Evolutionary conservation across 1,284 basidiomycete species (phyloP), one percentile per base, ranked within the genome.

Genomic region (Ustilago shanxiensis): DNA sequence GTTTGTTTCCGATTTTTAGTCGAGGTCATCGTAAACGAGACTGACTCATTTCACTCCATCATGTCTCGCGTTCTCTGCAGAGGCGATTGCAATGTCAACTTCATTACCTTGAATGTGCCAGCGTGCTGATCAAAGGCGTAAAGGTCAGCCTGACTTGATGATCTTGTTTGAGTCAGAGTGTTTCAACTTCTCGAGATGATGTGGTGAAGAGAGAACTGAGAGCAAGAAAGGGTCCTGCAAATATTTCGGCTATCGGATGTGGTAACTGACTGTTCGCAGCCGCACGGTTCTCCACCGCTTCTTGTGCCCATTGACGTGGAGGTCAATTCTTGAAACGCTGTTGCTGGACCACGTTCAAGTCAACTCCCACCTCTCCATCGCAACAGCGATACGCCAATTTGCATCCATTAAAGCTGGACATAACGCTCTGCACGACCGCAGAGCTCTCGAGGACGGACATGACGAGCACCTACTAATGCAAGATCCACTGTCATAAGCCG

Each of bases 231-330:
- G 44, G 51, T 35, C 57, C 45, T 31, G 37, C 4, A 20, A 41
- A 10, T 51, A 66, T 28, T 49, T 50, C 60, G 66, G 66, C 49
- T 49, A n/a, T 68, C 55, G 66, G 60, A 24, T 22, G 39, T 14
- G 14, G 5, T 26, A n/a, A 26, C n/a, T n/a, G n/a, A n/a, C n/a
- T n/a, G n/a, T n/a, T n/a, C n/a, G 24, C 24, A 16, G 54, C 35
- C 44, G 66, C 66, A 68, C 66, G 60, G 66, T 31, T 68, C 66
- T 50, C 44, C 50, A n/a, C 49, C 26, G 20, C n/a, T 35, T 13
- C 37, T 20, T 13, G 37, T 50, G 49, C 55, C 35, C 18, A 57
- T 35, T 49, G 59, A 61, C 53, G 49, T 52, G 47, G 66, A 58
- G 59, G 65, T 39, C 13, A 28, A 22, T 33, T 24, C 18, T 45